A percentile compares a stretch with the other conserved stretches of the same genome.
Evolutionary conservation across 129 eudicot species (phyloP).

Genomic region (Pulicaria dysenterica): DNA sequence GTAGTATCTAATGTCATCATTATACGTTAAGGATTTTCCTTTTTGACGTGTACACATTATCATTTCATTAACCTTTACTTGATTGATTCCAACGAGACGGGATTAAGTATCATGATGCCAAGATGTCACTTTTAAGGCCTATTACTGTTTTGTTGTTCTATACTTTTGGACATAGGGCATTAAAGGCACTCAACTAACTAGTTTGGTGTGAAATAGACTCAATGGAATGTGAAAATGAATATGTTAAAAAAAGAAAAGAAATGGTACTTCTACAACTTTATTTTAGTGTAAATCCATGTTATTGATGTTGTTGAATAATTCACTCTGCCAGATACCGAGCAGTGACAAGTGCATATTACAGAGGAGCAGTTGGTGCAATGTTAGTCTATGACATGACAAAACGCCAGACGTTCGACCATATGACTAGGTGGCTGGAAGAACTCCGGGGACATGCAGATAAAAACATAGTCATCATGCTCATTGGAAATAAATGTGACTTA

Average conservation of each 20-base stretch:
- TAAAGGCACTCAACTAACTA: too few species aligned
- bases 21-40: too few species aligned
- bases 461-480: conserved; percentile 40
- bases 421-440: conserved; percentile 52
- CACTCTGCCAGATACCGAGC: conserved; percentile 39
- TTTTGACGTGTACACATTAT: too few species aligned
- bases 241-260: neutral
- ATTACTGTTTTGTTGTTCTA: too few species aligned
- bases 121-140: too few species aligned
- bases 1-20: too few species aligned
- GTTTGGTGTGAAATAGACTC: too few species aligned
- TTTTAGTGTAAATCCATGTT: neutral
- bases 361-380: conserved; percentile 58
- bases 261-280: neutral
- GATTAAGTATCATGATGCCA: too few species aligned
- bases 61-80: too few species aligned
- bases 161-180: too few species aligned
- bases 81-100: too few species aligned
- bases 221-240: too few species aligned
- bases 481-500: conserved; percentile 50
- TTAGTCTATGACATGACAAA: conserved; percentile 51
- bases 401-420: conserved; percentile 45
- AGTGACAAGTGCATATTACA: conserved; percentile 53
- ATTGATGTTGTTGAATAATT: conserved; percentile 13
- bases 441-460: conserved; percentile 45